Conservation (phyloP, 345 rosid species). For the Mallotus nudiflorus region DNA sequence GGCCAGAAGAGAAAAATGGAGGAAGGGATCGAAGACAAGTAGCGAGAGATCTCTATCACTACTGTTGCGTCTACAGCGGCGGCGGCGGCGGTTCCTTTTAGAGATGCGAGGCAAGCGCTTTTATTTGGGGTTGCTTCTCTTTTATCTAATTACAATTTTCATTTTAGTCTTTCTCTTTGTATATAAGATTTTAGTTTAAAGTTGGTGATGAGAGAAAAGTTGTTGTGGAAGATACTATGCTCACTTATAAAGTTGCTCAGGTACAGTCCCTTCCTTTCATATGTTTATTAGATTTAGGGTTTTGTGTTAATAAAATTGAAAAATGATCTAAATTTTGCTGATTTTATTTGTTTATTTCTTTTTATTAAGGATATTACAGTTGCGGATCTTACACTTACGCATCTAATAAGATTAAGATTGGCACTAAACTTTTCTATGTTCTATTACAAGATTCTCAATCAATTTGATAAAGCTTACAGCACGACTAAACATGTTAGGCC, state of each 20-base stretch:
- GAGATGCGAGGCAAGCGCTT: conserved; percentile 61
- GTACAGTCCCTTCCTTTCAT: conserved; percentile 25
- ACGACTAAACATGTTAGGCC: conserved; percentile 77
- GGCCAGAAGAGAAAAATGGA: conserved; percentile 95
- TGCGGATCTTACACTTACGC: conserved; percentile 86
- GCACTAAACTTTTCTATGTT: conserved; percentile 89
- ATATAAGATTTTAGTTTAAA: too few species aligned
- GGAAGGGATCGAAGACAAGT: conserved; percentile 54
- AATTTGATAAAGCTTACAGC: conserved; percentile 87
- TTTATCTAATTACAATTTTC: too few species aligned
- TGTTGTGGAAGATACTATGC: conserved; percentile 95
- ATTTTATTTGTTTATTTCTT: neutral
- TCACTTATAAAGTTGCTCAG: conserved; percentile 92
- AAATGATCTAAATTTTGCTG: neutral
- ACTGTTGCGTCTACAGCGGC: conserved; percentile 23
- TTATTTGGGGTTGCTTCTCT: conserved; percentile 64
- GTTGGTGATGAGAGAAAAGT: conserved; percentile 82
- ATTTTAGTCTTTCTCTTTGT: too few species aligned
- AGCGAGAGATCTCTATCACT: conserved; percentile 50
- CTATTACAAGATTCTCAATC: conserved; percentile 87
- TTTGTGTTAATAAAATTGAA: neutral
- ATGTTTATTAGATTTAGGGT: neutral
- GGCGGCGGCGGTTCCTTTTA: conserved; percentile 29
- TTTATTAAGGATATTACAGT: conserved; percentile 57
- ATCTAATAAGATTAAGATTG: conserved; percentile 82